A percentile compares a stretch with the other conserved stretches of the same genome.
Conservation (phyloP, 805 yeast species). For the Teunomyces pallodes region DNA sequence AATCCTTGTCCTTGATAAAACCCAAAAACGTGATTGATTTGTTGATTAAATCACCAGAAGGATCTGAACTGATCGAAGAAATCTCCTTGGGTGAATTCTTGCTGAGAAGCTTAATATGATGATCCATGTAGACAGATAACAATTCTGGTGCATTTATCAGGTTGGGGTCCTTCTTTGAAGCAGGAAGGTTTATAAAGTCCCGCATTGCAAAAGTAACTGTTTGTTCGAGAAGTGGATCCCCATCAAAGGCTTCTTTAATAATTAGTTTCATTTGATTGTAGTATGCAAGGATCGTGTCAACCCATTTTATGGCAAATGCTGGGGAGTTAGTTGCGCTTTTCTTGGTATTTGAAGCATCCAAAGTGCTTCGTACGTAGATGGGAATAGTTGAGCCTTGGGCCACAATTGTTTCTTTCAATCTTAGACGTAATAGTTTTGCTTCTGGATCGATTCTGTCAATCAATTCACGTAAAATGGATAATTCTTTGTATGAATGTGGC, state of each 20-base stretch:
- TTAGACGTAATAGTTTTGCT: slow-evolving; percentile 46
- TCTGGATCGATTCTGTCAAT: slow-evolving; percentile 54
- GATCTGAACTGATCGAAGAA: slow-evolving; percentile 10
- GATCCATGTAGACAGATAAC: slow-evolving; percentile 40
- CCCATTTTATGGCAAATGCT: slow-evolving; percentile 66
- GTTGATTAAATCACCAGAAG: slow-evolving; percentile 41
- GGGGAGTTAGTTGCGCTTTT: slow-evolving; percentile 29
- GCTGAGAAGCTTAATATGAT: slow-evolving; percentile 33
- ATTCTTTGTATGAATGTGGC: slow-evolving; percentile 32
- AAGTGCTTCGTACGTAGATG: slow-evolving; percentile 16
- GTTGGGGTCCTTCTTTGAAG: slow-evolving; percentile 41
- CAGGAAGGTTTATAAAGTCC: slow-evolving; percentile 57
- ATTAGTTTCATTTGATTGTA: slow-evolving; percentile 52
- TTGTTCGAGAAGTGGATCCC: slow-evolving; percentile 49
- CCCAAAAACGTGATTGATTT: slow-evolving; percentile 62
- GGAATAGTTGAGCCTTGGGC: slow-evolving; percentile 44
- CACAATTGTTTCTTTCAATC: slow-evolving; percentile 46
- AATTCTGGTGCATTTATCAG: slow-evolving; percentile 37
- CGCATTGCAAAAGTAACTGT: slow-evolving; percentile 61
- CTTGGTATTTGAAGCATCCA: slow-evolving; percentile 8
- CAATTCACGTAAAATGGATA: slow-evolving; percentile 49
- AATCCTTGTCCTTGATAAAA: slow-evolving; percentile 75
- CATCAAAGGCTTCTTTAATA: slow-evolving; percentile 46
- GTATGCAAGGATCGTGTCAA: slow-evolving; percentile 51
- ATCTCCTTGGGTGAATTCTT: slow-evolving; percentile 16